Base-by-base conservation (phyloP, 305 asterid species). In the Striga hermonthica region DNA sequence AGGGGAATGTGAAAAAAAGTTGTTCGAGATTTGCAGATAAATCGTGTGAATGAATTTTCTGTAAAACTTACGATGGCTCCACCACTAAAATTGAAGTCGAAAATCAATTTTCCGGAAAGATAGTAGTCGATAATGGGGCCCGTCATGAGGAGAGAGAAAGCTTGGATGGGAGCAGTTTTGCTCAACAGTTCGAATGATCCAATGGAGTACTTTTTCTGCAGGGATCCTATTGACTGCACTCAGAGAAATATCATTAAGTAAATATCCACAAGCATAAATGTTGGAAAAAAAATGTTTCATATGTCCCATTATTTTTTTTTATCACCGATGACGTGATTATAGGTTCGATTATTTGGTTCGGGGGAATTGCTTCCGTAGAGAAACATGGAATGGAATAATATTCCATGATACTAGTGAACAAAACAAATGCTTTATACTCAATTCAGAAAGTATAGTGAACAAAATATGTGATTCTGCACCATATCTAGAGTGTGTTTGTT, bases 141-240 rank as follows among this genome's bases (percentile, higher is more conserved):
- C 44, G 87, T 67, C 73, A 91, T 80, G 22, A 91, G 95, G 72
- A 91, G 95, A 68, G 98, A 91, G 60, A 84, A 80, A 41, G 98
- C 95, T 87, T 91, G 98, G 60, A 91, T 91, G 1, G 98, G 98
- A 50, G 98, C 96, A 58, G 98, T 91, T 84, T 80, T 89, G 76
- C 98, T 91, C 82, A 91, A 75, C 66, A 91, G 71, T 68, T 91
- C 98, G 54, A 91, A 91, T 10, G 98, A 88, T 74, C 98, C 98
- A 57, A 91, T 73, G n/a, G 88, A 79, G 85, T 91, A 91, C 79
- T 91, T 91, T 81, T 89, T 89, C 85, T 91, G 98, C 85, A 91
- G 78, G 62, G 98, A 89, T 40, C 98, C 98, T 76, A 91, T 91
- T 28, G 98, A 91, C 98, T 91, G 96, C 85, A 82, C 62, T 59